Evolutionary conservation across 2,329 filamentous ascomycete species (phyloP), one percentile per base, ranked within the genome.

Genomic region (Hypoxylon sp.): DNA sequence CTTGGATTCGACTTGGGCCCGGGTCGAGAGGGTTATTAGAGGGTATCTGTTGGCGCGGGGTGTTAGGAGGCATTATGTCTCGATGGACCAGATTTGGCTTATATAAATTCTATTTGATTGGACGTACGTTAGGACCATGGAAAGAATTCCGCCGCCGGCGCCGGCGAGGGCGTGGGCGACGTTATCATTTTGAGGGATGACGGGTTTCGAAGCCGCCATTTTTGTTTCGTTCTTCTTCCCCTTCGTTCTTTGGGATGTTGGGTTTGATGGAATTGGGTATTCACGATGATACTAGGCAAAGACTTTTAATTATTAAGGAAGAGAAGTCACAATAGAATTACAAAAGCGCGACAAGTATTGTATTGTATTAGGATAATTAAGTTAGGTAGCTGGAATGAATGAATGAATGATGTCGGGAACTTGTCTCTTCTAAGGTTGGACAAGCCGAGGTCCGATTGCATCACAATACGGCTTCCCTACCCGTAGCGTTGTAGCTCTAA

Each of bases 1-100:
- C 74, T 90, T 94, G 51, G 94, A 97, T 75, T 99, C 94, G 71
- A 99, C 93, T 74, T 99, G 94, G 31, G 94, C 94, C 70, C 94
- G 89, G 23, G 94, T 99, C 15, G 94, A 99, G 59, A 99, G 87
- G 23, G 94, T 97, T 69, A 99, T 96, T 65, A 99, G 86, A 30
- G 94, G 94, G 73, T 97, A 97, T 62, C 90, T 94, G 67, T 40
- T 26, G 17, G 38, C n/a, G 13, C 15, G 26, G 5, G 21, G 26
- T 29, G 5, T 15, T 9, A 40, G 9, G 11, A 25, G 21, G 21
- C 9, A 25, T 5, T 25, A 25, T 9, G 9, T 25, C 6, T 25
- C 5, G 21, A 25, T 25, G 9, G 21, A 25, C 21, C 21, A 25
- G 21, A 25, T 25, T 5, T 25, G 21, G 21, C 21, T 25, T 25